Evolutionary conservation across 768 basidiomycete species (phyloP), one percentile per base, ranked within the genome.

Genomic region (Phaeolepiota aurea): DNA sequence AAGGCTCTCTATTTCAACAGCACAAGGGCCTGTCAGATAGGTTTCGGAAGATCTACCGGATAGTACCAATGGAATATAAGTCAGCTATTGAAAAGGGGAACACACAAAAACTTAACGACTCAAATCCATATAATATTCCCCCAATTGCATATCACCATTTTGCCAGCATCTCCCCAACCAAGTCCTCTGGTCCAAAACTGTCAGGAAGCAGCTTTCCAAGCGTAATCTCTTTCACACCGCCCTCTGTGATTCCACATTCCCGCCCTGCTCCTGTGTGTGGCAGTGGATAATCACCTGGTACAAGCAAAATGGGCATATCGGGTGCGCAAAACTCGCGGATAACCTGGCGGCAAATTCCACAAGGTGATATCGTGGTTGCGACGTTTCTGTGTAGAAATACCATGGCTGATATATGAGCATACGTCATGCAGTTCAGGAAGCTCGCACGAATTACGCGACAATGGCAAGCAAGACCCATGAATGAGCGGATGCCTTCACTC

Each of bases 321-420:
- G 76, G 71, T 4, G 73, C 58, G 51, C 87, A 91, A 51, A 94
- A 93, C 52, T 94, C 91, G 43, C 87, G 78, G 37, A 90, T 72
- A 37, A 96, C 74, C 56, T 97, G 93, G 5, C 94, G 82, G 51
- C 93, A 99, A 35, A 93, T 79, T 2, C 94, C 94, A 57, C 96
- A 98, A 0, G 94, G 94, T 1, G 91, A 84, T 35, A 86, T 65
- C 0, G 80, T 55, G 0, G 68, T 54, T 0, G 71, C 51, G 2
- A 93, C 79, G 47, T 94, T 84, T 14, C 88, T 92, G 52, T 3
- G 28, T 16, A 5, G 25, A 32, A 13, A 41, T 16, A 21, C 10
- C 5, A 19, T 12, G 7, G 20, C 28, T 19, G 32, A 20, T 14
- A 16, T 20, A 15, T 10, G 32, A 34, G 19, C 78, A 44, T 43